Conservation (phyloP, 306 rosid genomes). For the Rosa persica region DNA sequence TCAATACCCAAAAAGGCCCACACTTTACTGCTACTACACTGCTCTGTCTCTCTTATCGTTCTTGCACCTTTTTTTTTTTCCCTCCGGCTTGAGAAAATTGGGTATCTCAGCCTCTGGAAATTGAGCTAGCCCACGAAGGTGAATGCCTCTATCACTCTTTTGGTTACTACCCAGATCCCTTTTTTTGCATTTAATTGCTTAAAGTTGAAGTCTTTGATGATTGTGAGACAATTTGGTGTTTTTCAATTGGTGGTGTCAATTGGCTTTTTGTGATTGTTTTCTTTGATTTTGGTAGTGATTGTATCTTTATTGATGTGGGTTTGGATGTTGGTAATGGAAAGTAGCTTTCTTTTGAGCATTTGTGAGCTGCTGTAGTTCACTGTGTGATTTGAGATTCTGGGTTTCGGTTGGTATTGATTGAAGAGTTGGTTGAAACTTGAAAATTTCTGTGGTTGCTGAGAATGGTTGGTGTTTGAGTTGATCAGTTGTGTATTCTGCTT, state of each 20-base stretch:
- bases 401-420: constrained; percentile 2
- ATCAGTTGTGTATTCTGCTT: background rate
- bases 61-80: background rate
- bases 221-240: background rate
- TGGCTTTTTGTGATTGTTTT: constrained; percentile 16
- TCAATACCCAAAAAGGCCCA: background rate
- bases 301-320: constrained; percentile 12
- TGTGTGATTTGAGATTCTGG: constrained; percentile 3
- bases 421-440: background rate
- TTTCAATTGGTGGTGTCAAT: background rate
- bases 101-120: constrained; percentile 6
- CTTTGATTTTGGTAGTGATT: background rate
- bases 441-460: background rate
- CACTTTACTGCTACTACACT: background rate
- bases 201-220: background rate
- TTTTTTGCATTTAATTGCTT: background rate
- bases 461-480: background rate
- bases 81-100: background rate
- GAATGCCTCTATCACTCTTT: constrained; percentile 9
- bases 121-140: constrained; percentile 30
- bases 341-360: background rate
- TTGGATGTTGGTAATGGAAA: background rate
- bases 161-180: constrained; percentile 37
- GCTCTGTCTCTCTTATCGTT: constrained; percentile 10
- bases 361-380: background rate